Evolutionary conservation across 208 protist species (phyloP).

Genomic region (Acanthamoeba culbertsoni): DNA sequence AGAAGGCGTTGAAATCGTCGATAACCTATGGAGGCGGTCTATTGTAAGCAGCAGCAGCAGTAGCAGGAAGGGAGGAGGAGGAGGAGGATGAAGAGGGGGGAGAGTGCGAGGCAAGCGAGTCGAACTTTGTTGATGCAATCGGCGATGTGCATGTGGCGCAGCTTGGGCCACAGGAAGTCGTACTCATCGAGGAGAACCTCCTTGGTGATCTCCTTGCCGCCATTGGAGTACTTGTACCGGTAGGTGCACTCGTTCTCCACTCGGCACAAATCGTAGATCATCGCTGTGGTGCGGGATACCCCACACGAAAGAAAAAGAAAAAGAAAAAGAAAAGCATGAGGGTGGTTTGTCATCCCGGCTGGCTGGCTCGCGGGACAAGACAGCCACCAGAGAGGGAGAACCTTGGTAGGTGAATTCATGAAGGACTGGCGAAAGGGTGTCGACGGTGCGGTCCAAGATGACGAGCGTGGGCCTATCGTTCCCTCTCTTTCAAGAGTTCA

Average conservation of each 20-base stretch:
- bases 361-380: too few relatives aligned
- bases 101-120: too few relatives aligned
- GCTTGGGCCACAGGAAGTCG: conserved; percentile 20
- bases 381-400: too few relatives aligned
- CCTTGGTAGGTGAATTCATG: conserved; percentile 80
- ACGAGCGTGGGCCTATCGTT: conserved; percentile 62
- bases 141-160: conserved; percentile 31
- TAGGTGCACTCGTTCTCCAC: background rate
- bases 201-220: background rate
- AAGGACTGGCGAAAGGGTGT: conserved; percentile 73
- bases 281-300: too few relatives aligned
- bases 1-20: conserved; percentile 17
- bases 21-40: background rate
- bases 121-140: conserved; percentile 20
- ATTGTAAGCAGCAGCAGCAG: too few relatives aligned
- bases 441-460: conserved; percentile 72
- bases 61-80: too few relatives aligned
- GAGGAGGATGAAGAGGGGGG: background rate
- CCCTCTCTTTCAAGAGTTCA: background rate
- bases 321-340: too few relatives aligned
- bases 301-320: too few relatives aligned
- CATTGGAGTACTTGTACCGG: background rate
- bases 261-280: background rate
- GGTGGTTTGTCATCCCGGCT: too few relatives aligned
- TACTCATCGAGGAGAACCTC: conserved; percentile 16